Percentiles rank a stretch among this genome's conserved stretches.
These are phyloP conservation scores for Inga leiocalycina DNA, from an alignment of 306 rosid species.

Conservation along the genomic window DNA sequence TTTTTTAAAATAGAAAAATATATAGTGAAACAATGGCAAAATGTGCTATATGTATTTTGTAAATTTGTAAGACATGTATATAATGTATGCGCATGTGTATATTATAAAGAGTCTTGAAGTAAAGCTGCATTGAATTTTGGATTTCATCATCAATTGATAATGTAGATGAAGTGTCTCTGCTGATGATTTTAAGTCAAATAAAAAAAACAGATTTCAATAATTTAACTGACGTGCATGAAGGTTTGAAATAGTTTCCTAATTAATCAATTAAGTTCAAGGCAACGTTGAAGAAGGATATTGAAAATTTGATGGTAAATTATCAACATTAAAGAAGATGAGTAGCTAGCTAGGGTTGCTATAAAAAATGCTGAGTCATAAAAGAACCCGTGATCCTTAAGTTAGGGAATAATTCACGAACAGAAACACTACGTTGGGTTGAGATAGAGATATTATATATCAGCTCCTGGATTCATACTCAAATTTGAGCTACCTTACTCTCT, in stretches of 20 bases:
- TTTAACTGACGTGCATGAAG: background rate
- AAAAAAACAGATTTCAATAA: background rate
- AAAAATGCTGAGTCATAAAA: background rate
- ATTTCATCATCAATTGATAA: too few species aligned
- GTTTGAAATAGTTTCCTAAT: background rate
- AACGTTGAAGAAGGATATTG: background rate
- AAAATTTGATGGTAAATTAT: background rate
- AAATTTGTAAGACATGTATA: too few species aligned
- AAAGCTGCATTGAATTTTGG: too few species aligned
- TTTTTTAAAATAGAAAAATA: too few species aligned
- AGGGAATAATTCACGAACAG: conserved; percentile 10
- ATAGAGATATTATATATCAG: too few species aligned
- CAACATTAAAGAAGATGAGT: background rate
- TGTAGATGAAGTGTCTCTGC: background rate
- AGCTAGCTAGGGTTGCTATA: conserved; percentile 27
- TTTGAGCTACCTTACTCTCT: background rate
- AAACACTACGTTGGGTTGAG: conserved; percentile 8
- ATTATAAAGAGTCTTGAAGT: too few species aligned
- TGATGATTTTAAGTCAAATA: background rate
- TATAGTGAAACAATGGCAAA: too few species aligned
- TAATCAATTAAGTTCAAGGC: background rate
- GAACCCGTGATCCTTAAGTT: conserved; percentile 41
- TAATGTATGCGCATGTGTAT: too few species aligned
- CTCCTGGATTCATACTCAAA: background rate
- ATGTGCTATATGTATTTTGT: too few species aligned